A percentile compares a stretch with the other conserved stretches of the same genome.
These are phyloP conservation scores for Aphanoascus verrucosus DNA, from an alignment of 2,329 filamentous ascomycete species.

Conservation along the genomic window DNA sequence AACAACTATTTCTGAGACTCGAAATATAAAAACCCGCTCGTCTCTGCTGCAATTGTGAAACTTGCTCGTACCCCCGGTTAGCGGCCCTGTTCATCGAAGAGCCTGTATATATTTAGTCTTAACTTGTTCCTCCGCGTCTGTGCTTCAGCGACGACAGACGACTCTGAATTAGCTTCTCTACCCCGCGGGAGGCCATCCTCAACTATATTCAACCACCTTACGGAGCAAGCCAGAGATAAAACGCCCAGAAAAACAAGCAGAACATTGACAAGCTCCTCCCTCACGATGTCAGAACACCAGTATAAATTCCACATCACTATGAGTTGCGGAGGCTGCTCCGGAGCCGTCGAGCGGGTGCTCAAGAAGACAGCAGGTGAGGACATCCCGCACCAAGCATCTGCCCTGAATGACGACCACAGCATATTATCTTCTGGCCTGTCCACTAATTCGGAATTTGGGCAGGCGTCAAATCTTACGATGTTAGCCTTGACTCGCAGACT, in stretches of 20 bases:
- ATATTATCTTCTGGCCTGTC: neutral
- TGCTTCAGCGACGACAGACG: too few relatives aligned
- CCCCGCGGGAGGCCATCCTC: too few relatives aligned
- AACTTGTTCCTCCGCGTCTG: too few relatives aligned
- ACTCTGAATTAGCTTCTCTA: too few relatives aligned
- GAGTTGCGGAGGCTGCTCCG: slow-evolving; percentile 93
- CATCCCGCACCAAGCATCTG: neutral
- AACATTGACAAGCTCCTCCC: neutral
- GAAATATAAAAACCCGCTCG: too few relatives aligned
- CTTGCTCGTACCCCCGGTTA: too few relatives aligned
- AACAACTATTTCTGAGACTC: too few relatives aligned
- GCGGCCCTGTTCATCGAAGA: too few relatives aligned
- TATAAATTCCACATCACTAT: slow-evolving; percentile 95
- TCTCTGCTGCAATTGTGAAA: too few relatives aligned
- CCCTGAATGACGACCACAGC: neutral
- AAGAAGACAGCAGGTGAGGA: slow-evolving; percentile 76
- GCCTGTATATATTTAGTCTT: too few relatives aligned
- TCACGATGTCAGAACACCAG: slow-evolving; percentile 64
- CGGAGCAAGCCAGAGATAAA: neutral
- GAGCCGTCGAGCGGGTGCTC: slow-evolving; percentile 81
- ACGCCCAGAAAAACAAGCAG: neutral
- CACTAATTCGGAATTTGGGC: neutral
- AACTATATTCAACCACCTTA: too few relatives aligned
- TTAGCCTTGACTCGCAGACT: slow-evolving; percentile 76
- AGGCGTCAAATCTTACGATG: slow-evolving; percentile 81